Evolutionary conservation across 306 rosid genomes (phyloP), one percentile per base, ranked within the genome.

Genomic region (Sophora flavescens): DNA sequence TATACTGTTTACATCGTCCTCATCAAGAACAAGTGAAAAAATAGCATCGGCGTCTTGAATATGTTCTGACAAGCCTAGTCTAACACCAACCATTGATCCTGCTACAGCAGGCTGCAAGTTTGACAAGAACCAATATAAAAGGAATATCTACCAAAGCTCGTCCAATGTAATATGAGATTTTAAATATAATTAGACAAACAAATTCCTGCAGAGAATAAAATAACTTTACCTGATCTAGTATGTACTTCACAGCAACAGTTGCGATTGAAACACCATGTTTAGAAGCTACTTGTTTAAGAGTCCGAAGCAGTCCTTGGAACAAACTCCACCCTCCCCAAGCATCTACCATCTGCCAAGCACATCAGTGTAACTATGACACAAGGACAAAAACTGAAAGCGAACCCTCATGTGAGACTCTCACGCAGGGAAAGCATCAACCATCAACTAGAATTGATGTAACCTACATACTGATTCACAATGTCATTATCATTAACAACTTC

Each of bases 251-350:
- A 33, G 96, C 97, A 74, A 95, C 96, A 3, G 90, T 87, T 38
- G 98, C 62, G 54, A 95, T 95, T 4, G 97, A 85, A 78, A 89
- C 96, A 2, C 92, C 89, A 7, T 95, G 97, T 71, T 95, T 95
- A 8, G 87, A 47, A 81, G 96, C 93, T 54, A 95, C 89, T 83
- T 78, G 87, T 54, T 95, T 89, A 54, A 92, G 96, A 4, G 97
- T 90, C 81, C 83, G 88, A 78, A 95, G 97, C 75, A 95, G 85
- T 81, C 76, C 88, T 80, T 95, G 98, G 79, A 92, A 95, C 68
- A 84, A 84, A 81, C 78, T 82, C 98, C 97, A 95, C 71, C 97
- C 98, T 70, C 98, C 97, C 97, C 96, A 92, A 56, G 97, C 93
- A 86, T 95, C 97, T 62, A 92, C 89, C 97, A 92, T 95, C 96